These are phyloP conservation scores for Candolleomyces aberdarensis DNA, from an alignment of 768 basidiomycete genomes.

Conservation along the genomic window DNA sequence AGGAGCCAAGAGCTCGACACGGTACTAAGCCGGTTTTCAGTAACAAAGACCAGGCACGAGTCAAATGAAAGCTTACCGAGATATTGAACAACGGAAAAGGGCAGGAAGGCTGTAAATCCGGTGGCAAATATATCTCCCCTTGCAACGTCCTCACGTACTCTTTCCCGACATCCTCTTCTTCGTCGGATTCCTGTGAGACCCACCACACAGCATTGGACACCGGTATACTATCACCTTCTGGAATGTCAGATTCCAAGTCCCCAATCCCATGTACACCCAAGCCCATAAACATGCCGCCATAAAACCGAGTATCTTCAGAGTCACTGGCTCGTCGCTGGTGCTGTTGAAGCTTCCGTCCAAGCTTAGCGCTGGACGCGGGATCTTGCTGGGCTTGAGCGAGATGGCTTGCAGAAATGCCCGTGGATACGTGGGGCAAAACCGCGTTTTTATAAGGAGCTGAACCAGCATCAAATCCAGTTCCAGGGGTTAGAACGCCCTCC, in stretches of 20 bases:
- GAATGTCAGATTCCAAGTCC: no score
- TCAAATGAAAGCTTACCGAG: background rate
- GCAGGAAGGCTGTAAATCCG: background rate
- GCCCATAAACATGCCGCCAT: background rate
- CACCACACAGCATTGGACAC: conserved; percentile 1
- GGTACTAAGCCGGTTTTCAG: no score
- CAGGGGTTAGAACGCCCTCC: background rate
- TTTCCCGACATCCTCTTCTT: background rate
- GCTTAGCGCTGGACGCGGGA: no score
- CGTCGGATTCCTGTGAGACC: background rate
- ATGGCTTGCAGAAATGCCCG: no score
- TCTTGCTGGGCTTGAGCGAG: no score
- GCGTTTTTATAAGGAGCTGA: background rate
- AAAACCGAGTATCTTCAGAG: no score
- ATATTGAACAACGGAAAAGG: background rate
- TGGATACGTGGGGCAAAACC: background rate
- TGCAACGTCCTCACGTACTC: background rate
- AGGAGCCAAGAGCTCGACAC: no score
- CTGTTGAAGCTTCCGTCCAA: no score
- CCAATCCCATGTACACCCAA: no score
- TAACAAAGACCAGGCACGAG: no score
- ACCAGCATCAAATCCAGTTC: background rate
- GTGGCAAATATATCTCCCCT: conserved; percentile 1
- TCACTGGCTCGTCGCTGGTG: no score
- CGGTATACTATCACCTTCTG: no score